Evolutionary conservation across 495 filamentous ascomycete genomes (phyloP), one percentile per base, ranked within the genome.

Genomic region (Penicillium antarcticum): DNA sequence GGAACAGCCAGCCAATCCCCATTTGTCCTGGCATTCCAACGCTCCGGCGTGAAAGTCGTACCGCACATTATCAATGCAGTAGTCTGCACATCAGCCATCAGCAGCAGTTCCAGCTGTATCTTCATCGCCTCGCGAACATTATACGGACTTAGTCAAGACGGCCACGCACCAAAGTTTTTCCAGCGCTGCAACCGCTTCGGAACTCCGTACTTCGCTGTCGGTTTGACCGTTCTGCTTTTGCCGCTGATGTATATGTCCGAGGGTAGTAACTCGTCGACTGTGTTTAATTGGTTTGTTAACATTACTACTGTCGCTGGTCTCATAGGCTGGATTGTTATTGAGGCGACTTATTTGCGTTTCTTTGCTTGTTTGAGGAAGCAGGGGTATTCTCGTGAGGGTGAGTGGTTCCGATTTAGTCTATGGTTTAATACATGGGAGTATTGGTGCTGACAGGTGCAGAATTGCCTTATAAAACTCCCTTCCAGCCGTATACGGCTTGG

Each of bases 261-360:
- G 4, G 71, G 67, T n/a, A 66, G 67, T 10, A 65, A 62, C 17
- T 77, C 78, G 13, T 57, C 75, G 19, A 76, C 72, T 0, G 80
- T 80, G 9, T 84, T 85, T 58, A 69, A 58, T 50, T 85, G 79
- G 80, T 62, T 85, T 29, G 70, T 80, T 11, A 65, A 72, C 24
- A 46, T 84, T 48, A 77, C 73, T 1, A 73, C 78, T 1, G 67
- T 71, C 18, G 72, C 73, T 9, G 71, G 74, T 7, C 55, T 81
- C 12, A 63, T 83, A 6, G 69, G 66, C 32, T 85, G 81, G 81
- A 70, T 72, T 46, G 69, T 67, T 58, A 77, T 74, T 49, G 70
- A 65, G 38, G 67, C 80, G 29, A 68, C 73, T 21, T 82, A 78
- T 53, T 57, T 83, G 11, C 75, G 75, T 8, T 84, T 84, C 62